phyloP scores from a whole-genome alignment of 2,329 filamentous ascomycete genomes.

The Penicillium sp. region DNA sequence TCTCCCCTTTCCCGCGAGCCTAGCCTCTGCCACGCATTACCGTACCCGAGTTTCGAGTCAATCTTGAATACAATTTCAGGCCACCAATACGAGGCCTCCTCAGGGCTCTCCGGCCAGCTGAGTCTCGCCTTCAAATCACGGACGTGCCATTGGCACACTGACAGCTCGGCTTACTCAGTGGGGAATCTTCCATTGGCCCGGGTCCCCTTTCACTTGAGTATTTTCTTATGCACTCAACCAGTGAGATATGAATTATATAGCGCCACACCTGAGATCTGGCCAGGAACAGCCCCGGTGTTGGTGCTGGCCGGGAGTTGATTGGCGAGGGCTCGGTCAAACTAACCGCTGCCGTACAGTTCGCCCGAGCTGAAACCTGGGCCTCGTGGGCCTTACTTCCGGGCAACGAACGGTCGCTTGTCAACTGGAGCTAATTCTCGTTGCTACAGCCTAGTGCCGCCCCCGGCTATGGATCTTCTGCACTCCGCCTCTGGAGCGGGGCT shows the following conservation, averaged over 20 bases:
- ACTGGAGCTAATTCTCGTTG: background rate
- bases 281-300: background rate
- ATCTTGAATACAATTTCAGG: background rate
- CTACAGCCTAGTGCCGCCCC: background rate
- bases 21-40: background rate
- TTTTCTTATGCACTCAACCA: background rate
- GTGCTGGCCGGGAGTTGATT: slow-evolving; percentile 9
- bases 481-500: background rate
- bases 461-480: background rate
- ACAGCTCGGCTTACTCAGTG: background rate
- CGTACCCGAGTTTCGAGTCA: background rate
- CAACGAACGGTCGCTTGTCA: background rate
- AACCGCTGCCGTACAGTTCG: slow-evolving; percentile 1
- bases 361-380: slow-evolving; percentile 7
- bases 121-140: background rate
- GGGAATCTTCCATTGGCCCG: background rate
- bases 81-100: background rate
- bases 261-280: background rate
- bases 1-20: background rate
- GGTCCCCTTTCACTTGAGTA: background rate
- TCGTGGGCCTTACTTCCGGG: background rate
- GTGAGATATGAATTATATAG: background rate
- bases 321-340: slow-evolving; percentile 13
- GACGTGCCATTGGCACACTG: background rate
- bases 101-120: background rate